phyloP scores from a whole-genome alignment of 169 alveolate species.

The Eimeria necatrix region DNA sequence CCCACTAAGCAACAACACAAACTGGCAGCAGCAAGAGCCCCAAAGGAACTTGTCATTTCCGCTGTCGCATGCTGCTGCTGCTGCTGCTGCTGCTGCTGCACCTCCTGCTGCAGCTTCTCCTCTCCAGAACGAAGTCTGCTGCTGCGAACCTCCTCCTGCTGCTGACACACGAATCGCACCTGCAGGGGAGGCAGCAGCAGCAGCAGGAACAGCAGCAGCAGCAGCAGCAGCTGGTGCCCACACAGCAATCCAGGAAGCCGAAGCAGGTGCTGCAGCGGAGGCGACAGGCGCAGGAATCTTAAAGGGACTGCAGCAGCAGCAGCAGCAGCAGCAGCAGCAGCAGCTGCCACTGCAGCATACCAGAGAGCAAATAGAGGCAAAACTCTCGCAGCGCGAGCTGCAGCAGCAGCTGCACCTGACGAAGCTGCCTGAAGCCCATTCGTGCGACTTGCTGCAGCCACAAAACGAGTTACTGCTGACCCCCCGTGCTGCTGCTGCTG shows the following conservation, averaged over 20 bases:
- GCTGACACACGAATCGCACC: not conserved
- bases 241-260: not conserved
- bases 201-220: not conserved
- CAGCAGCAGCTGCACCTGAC: conserved; percentile 18
- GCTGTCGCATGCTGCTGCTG: not conserved
- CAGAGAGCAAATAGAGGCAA: no score
- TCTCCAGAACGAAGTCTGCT: not conserved
- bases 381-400: no score
- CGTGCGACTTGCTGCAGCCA: not conserved
- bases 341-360: not conserved
- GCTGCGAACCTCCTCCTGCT: not conserved
- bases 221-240: not conserved
- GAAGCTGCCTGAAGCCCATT: not conserved
- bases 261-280: not conserved
- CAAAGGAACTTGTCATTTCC: not conserved
- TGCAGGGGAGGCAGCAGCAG: not conserved
- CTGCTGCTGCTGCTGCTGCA: not conserved
- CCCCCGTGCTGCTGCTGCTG: conserved; percentile 23
- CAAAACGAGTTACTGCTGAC: not conserved
- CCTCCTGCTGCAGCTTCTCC: not conserved
- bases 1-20: no score
- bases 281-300: not conserved
- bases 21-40: not conserved
- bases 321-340: not conserved
- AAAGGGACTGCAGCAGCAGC: conserved; percentile 13